A percentile compares a stretch with the other conserved stretches of the same genome.
These are phyloP conservation scores for Citrus medica DNA, from an alignment of 345 rosid species.

Conservation along the genomic window DNA sequence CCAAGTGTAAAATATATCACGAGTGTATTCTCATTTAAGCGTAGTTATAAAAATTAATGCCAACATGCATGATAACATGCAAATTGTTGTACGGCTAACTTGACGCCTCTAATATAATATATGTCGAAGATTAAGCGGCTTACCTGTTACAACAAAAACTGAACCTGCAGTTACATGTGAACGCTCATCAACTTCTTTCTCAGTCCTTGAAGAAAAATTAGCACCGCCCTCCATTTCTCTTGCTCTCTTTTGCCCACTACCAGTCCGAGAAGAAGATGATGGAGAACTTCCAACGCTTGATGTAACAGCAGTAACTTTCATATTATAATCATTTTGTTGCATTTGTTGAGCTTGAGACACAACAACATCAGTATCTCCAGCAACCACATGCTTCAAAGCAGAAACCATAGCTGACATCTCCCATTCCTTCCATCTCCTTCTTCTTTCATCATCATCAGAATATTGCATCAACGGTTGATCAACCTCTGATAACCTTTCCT, in stretches of 20 bases:
- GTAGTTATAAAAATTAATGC: too few relatives aligned
- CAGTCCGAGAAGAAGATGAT: constrained; percentile 18
- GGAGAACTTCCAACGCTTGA: not conserved
- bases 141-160: constrained; percentile 22
- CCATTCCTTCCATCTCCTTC: not conserved
- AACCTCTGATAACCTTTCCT: not conserved
- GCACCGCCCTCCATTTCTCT: constrained; percentile 35
- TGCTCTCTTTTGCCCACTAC: constrained; percentile 34
- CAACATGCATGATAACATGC: too few relatives aligned
- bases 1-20: too few relatives aligned
- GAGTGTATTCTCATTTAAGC: too few relatives aligned
- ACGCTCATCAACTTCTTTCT: constrained; percentile 1
- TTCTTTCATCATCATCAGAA: too few relatives aligned
- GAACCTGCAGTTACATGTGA: constrained; percentile 14
- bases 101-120: too few relatives aligned
- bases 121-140: not conserved
- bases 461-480: not conserved
- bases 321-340: not conserved
- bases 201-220: not conserved
- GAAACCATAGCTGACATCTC: constrained; percentile 79
- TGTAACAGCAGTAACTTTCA: not conserved
- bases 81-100: too few relatives aligned
- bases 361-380: constrained; percentile 40
- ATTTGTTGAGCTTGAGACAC: constrained; percentile 4
- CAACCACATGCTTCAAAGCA: constrained; percentile 64